phyloP scores from a whole-genome alignment of 2,329 filamentous ascomycete species.

The Arthrobotrys megalospora region DNA sequence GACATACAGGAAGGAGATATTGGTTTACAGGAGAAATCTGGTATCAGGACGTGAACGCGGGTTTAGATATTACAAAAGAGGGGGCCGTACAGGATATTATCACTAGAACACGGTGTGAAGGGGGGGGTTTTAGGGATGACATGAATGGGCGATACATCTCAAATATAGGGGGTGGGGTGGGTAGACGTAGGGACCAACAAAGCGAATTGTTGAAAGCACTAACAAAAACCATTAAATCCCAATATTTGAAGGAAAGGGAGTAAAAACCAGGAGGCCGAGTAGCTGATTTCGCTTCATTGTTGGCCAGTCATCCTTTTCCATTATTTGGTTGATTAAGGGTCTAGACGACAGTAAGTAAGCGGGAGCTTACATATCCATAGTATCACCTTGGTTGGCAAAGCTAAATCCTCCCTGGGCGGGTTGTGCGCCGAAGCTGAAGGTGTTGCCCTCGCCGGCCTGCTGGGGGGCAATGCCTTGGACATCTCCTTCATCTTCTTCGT shows the following conservation, averaged over 20 bases:
- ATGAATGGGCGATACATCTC: constrained; percentile 56
- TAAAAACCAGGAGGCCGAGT: not conserved
- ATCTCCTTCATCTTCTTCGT: constrained; percentile 88
- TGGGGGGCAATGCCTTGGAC: constrained; percentile 82
- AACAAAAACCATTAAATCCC: constrained; percentile 59
- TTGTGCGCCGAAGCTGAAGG: constrained; percentile 82
- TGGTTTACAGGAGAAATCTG: constrained; percentile 59
- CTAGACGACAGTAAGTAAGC: not conserved
- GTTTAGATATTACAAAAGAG: constrained; percentile 58
- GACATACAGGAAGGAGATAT: constrained; percentile 59
- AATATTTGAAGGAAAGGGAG: constrained; percentile 39
- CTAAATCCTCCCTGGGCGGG: constrained; percentile 83
- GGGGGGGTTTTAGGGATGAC: constrained; percentile 22
- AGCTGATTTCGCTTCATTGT: not conserved
- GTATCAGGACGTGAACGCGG: constrained; percentile 53
- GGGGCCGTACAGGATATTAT: constrained; percentile 59
- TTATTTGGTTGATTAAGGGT: not conserved
- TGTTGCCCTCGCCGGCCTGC: constrained; percentile 75
- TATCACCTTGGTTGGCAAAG: constrained; percentile 85
- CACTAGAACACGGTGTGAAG: constrained; percentile 51
- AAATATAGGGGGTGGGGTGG: constrained; percentile 28
- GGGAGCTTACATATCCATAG: constrained; percentile 78
- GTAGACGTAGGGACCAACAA: constrained; percentile 54
- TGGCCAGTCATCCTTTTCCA: not conserved
- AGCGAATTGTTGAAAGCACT: constrained; percentile 54